Base-by-base conservation (phyloP, 441 rosid genomes). In the Gossypium schwendimanii region DNA sequence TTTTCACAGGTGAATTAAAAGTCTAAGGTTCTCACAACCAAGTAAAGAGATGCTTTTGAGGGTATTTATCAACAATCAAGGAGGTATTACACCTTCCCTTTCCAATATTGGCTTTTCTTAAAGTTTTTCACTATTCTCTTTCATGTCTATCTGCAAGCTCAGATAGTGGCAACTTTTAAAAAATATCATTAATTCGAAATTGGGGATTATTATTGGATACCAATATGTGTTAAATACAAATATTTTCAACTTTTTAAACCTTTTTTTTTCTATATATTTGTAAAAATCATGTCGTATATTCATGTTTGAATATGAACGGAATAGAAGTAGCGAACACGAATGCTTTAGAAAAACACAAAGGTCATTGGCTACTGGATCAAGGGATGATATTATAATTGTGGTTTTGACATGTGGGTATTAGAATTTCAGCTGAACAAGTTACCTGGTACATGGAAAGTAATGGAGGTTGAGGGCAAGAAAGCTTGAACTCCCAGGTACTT, bases 371-470 rank as follows among this genome's bases (percentile, higher is more conserved):
- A 71, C 75, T 68, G 81, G 69, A 66, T 78, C 76, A 75, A 70
- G 81, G 72, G 47, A 73, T 33, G 60, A 64, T 58, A 57, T 66
- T 21, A 53, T 58, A 62, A 45, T 47, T 76, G 52, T 69, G 77
- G 77, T 74, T 84, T 77, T 60, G 89, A 84, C 92, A 90, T 81
- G 91, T 85, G 89, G 73, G 79, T 52, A 60, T 85, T 79, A 81
- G 87, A 84, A 85, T 83, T 86, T 78, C 44, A 89, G 86, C 82
- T 21, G 80, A 81, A 83, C 94, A 90, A 88, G 97, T 84, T 83
- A 93, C 79, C 94, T 80, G 12, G 75, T 77, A 47, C 64, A 55
- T 75, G 83, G 77, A 76, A 79, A 76, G 75, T 67, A 47, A 47
- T 36, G 69, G 61, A 45, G 67, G 80, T 69, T 73, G 72, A 63